Conservation (phyloP, 768 basidiomycete genomes). For the Russula ochroleuca region DNA sequence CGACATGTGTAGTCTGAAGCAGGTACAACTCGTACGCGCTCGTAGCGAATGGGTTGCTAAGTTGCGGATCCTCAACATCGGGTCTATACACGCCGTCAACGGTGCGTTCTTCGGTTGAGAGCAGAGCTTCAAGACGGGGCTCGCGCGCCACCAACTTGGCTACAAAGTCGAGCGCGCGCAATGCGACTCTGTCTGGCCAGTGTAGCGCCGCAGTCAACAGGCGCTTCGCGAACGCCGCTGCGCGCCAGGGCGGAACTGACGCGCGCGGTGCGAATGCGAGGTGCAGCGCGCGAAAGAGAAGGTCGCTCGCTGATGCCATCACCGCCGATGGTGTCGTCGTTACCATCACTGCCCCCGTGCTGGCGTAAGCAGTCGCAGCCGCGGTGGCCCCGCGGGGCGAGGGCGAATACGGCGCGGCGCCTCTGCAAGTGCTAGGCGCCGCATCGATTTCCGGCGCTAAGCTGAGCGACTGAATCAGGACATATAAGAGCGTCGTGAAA, state of each 20-base stretch:
- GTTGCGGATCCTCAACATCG: conserved; percentile 84
- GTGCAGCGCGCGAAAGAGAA: conserved; percentile 82
- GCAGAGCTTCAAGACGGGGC: conserved; percentile 72
- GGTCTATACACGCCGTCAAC: conserved; percentile 81
- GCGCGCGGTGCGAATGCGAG: conserved; percentile 76
- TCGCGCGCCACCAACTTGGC: conserved; percentile 68
- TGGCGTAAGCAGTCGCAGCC: conserved; percentile 25
- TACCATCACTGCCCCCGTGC: neutral
- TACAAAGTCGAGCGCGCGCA: conserved; percentile 73
- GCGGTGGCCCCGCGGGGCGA: conserved; percentile 17
- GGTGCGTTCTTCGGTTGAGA: conserved; percentile 82
- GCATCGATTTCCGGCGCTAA: conserved; percentile 62
- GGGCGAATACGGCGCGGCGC: conserved; percentile 23
- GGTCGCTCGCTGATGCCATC: conserved; percentile 49
- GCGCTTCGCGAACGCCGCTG: conserved; percentile 93
- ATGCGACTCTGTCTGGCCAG: conserved; percentile 65
- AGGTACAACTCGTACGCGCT: conserved; percentile 82
- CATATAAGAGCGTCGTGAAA: conserved; percentile 81
- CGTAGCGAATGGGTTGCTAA: conserved; percentile 76
- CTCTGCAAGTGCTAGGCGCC: conserved; percentile 32
- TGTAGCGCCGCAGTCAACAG: conserved; percentile 74
- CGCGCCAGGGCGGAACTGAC: conserved; percentile 64
- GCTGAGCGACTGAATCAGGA: conserved; percentile 71
- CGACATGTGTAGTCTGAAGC: conserved; percentile 56
- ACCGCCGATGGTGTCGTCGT: no score